Base-by-base conservation (phyloP, 208 protist species). In the Crithidia brevicula region DNA sequence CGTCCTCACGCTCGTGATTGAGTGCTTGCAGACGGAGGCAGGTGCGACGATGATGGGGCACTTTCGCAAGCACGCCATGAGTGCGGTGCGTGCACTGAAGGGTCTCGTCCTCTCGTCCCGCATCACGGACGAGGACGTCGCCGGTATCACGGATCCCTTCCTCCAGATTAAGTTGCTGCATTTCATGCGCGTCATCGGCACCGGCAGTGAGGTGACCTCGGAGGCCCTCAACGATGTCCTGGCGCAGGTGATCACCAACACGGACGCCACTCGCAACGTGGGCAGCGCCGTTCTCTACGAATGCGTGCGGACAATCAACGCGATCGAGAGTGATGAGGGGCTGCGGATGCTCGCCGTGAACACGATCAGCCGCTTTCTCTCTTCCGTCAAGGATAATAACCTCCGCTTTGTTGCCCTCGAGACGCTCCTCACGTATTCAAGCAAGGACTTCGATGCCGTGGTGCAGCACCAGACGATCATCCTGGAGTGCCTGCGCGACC, bases 271-370 rank as follows among this genome's bases (percentile, higher is more conserved):
- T 13, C 94, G 92, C 31, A 99, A 98, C 77, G 96, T 98, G 13
- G 98, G 98, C 59, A 98, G 97, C 74, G 97, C 98, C 6, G 94
- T 99, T 38, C 85, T 99, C 13, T 99, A 99, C 79, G 98, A 99
- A 81, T 98, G 96, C 75, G 97, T 99, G 38, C 87, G 88, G 52
- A 99, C 98, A 0, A 99, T 99, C 72, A 94, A 99, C 87, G 81
- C 87, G 3, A 99, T 99, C 49, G 95, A 99, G 64, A 88, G 88
- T 43, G 93, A 98, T 67, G 81, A 85, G 13, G 85, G 68, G 15
- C 82, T 97, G 42, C 84, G 91, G 20, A 74, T 96, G 18, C 91
- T 99, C 33, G 98, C 96, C 10, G 90, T 99, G 60, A 99, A 99
- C 79, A 99, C 98, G 56, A 90, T 99, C n/a, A 97, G 97, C 50